Base-by-base conservation (phyloP, 1,284 basidiomycete genomes). In the Ganoderma boninense region DNA sequence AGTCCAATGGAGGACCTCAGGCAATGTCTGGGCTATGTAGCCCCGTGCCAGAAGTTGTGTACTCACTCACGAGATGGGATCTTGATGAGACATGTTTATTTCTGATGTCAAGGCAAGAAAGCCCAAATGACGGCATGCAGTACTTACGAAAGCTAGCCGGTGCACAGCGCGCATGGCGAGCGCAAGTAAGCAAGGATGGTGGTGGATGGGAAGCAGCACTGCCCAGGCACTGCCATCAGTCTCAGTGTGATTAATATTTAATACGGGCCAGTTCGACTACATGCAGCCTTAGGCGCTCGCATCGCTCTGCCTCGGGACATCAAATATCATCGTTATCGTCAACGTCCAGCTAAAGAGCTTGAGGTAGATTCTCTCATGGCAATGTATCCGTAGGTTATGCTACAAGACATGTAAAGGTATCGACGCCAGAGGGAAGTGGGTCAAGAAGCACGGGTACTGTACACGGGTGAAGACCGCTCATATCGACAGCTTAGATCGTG, bases 381-480 rank as follows among this genome's bases (percentile, higher is more conserved):
- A 54, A 54, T 26, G 13, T 54, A 54, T 26, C 49, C 13, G 49
- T 54, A 54, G 49, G 49, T 54, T 54, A 54, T 54, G 54, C 32
- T 57, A 57, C 54, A 57, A 57, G 29, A 35, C 16, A 32, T 35
- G 54, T 18, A 14, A 57, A 57, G 32, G 54, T 35, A 57, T 57
- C 29, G 29, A 57, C 32, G 54, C 54, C 29, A 35, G 29, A 26
- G 54, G 54, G 7, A 35, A 57, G 32, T 32, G 29, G 18, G 26
- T 57, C 38, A 23, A 18, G 35, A 38, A 43, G 42, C 60, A 61
- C 60, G 16, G 18, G 16, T 64, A 64, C 46, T 52, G 62, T 64
- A 64, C 62, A 64, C 62, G 4, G 46, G n/a, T 16, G 46, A n/a
- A 29, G 46, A 16, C 40, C 10, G 32, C 43, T 43, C 46, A 63